Evolutionary conservation across 2,329 filamentous ascomycete genomes (phyloP).

Genomic region (Alternaria sp.): DNA sequence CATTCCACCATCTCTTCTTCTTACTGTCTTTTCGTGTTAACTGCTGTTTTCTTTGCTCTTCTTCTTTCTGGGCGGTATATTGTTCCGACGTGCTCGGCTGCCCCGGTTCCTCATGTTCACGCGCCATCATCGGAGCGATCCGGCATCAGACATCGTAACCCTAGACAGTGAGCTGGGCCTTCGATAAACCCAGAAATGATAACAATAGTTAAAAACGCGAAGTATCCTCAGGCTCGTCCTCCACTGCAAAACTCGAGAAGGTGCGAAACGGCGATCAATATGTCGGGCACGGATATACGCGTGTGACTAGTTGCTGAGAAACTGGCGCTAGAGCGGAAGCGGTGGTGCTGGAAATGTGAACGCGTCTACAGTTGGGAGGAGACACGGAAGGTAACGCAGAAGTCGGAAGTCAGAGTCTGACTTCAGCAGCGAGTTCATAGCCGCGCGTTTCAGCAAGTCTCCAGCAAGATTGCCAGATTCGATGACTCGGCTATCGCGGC

Average conservation of each 20-base stretch:
- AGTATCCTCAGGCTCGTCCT: background rate
- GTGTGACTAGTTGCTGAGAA: conserved; percentile 22
- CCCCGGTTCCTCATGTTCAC: conserved; percentile 1
- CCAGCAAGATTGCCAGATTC: background rate
- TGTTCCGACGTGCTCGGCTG: background rate
- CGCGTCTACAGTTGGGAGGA: background rate
- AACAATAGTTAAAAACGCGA: background rate
- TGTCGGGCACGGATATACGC: background rate
- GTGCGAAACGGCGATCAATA: background rate
- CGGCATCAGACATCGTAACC: background rate
- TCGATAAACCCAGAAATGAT: background rate
- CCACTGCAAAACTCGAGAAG: too few relatives aligned
- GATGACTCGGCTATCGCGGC: conserved; percentile 5
- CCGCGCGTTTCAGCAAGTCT: background rate
- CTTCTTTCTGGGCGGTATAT: background rate
- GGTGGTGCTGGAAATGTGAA: background rate
- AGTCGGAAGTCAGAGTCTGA: background rate
- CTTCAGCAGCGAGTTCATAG: background rate
- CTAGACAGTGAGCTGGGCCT: background rate
- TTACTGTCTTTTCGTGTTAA: background rate
- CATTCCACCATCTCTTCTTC: conserved; percentile 16
- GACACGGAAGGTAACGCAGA: background rate
- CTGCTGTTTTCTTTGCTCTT: background rate
- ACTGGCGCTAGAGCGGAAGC: conserved; percentile 20
- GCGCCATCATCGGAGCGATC: conserved; percentile 4